Evolutionary conservation across 2,329 filamentous ascomycete genomes (phyloP).

Genomic region (Colletotrichum musicola): DNA sequence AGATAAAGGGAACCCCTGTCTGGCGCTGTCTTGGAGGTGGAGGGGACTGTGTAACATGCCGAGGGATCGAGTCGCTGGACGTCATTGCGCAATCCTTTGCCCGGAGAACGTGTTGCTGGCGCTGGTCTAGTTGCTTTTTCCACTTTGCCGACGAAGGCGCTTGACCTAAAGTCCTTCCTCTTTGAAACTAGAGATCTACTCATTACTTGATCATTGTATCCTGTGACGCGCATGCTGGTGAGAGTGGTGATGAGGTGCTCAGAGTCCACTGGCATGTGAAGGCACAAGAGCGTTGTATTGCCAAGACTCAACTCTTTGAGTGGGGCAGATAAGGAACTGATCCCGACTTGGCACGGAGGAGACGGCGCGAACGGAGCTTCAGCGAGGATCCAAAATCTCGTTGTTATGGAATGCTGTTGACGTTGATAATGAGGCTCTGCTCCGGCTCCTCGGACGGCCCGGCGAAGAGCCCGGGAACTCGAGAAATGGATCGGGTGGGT

Average conservation of each 20-base stretch:
- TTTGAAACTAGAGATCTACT: background rate
- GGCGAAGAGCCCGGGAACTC: background rate
- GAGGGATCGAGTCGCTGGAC: background rate
- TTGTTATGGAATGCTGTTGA: background rate
- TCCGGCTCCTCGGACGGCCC: background rate
- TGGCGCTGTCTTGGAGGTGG: background rate
- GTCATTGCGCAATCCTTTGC: slow-evolving; percentile 1
- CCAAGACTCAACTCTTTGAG: slow-evolving; percentile 8
- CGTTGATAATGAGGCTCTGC: slow-evolving; percentile 14
- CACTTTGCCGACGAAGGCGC: background rate
- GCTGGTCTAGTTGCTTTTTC: background rate
- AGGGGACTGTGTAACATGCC: background rate
- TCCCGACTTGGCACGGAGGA: slow-evolving; percentile 15
- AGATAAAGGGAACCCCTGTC: slow-evolving; percentile 11
- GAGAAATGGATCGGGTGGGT: background rate
- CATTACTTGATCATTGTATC: background rate
- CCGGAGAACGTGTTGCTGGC: background rate
- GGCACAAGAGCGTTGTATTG: background rate
- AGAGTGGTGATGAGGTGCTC: background rate
- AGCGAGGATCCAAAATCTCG: no score
- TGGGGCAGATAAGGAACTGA: slow-evolving; percentile 16
- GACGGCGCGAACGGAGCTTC: background rate
- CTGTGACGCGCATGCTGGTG: background rate
- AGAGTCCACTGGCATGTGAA: slow-evolving; percentile 15
- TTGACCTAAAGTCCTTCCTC: background rate